Conservation (phyloP, 208 protist genomes). For the Acanthamoeba royreba region DNA sequence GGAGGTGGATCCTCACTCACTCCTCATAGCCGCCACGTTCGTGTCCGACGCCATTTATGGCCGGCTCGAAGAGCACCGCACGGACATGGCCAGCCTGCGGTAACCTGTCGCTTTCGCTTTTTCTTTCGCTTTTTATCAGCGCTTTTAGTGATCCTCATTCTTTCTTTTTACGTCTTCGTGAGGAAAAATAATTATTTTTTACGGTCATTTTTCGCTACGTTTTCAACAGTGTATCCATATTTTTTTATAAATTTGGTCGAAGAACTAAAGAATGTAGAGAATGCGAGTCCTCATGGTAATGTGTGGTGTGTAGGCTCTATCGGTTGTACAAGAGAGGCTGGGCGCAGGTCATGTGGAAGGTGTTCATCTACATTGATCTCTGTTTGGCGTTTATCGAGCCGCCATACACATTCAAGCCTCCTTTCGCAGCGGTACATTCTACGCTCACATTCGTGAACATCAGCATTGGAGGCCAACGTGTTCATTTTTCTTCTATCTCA, state of each 20-base stretch:
- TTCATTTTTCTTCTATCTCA: not conserved
- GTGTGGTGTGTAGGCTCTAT: not conserved
- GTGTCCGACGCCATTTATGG: not conserved
- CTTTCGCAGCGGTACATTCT: not conserved
- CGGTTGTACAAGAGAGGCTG: not conserved
- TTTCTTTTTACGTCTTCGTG: not conserved
- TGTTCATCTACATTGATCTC: not conserved
- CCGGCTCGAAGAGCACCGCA: not conserved
- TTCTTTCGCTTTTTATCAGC: not conserved
- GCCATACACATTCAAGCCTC: not conserved
- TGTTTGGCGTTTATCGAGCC: not conserved
- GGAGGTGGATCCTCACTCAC: not conserved
- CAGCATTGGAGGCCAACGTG: not conserved
- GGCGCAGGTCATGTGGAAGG: not conserved
- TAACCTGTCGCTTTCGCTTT: not conserved
- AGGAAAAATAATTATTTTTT: too few relatives aligned
- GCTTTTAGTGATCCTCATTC: not conserved
- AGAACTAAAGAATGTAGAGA: too few relatives aligned
- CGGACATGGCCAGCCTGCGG: not conserved
- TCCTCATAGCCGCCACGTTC: not conserved
- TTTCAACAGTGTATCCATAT: too few relatives aligned
- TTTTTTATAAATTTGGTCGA: too few relatives aligned
- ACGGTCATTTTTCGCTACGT: too few relatives aligned
- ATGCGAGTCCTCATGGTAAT: too few relatives aligned
- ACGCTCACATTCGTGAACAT: not conserved